A percentile compares a stretch with the other conserved stretches of the same genome.
Conservation (phyloP, 2,329 filamentous ascomycete genomes). For the Dactylellina parvicollis region DNA sequence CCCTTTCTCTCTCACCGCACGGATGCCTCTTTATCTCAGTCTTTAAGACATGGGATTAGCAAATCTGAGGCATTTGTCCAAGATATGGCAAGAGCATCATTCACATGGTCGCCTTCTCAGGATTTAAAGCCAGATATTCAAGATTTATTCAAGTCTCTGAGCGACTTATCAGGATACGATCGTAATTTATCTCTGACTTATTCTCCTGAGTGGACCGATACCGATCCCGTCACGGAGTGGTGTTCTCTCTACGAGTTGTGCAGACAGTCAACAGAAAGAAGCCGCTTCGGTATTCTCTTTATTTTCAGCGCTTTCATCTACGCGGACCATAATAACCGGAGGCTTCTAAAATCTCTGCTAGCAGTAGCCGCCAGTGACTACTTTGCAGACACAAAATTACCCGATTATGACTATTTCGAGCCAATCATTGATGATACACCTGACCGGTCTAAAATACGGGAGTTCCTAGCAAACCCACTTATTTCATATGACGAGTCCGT, state of each 20-base stretch:
- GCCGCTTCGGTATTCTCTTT: slow-evolving; percentile 13
- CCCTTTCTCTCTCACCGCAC: not conserved
- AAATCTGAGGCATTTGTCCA: not conserved
- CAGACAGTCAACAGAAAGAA: not conserved
- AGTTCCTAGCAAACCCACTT: not conserved
- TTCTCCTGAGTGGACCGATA: not conserved
- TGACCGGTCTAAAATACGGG: not conserved
- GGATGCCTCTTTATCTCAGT: not conserved
- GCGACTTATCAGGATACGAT: not conserved
- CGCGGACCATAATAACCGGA: not conserved
- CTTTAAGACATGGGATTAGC: not conserved
- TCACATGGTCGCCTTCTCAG: not conserved
- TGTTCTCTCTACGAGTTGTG: slow-evolving; percentile 25
- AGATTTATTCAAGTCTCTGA: not conserved
- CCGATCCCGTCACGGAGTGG: not conserved
- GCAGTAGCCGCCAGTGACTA: slow-evolving; percentile 6
- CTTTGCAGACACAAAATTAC: not conserved
- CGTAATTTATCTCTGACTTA: slow-evolving; percentile 1
- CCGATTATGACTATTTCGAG: not conserved
- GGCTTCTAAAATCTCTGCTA: slow-evolving; percentile 11
- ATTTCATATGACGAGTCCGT: not conserved
- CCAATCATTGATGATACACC: not conserved
- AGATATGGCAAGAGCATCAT: slow-evolving; percentile 14
- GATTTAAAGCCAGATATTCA: not conserved
- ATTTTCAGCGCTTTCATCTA: slow-evolving; percentile 16